phyloP scores from a whole-genome alignment of 495 filamentous ascomycete genomes.

The Astrothelium macrocarpum region DNA sequence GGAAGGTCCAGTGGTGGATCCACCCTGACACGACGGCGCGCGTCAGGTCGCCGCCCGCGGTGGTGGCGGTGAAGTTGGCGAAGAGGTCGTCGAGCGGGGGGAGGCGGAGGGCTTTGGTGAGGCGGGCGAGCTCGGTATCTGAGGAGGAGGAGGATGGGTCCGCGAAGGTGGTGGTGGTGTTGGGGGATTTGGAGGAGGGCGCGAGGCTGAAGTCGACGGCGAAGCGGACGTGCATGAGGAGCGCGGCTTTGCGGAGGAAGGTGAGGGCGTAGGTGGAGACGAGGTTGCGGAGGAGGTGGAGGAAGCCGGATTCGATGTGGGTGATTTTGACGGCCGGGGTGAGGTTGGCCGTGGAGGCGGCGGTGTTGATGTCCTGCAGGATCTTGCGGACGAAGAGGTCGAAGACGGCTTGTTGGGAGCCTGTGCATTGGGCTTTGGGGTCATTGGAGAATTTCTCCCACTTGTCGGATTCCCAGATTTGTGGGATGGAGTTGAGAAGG shows the following conservation, averaged over 20 bases:
- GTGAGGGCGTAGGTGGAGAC: slow-evolving; percentile 74
- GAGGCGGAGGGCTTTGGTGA: slow-evolving; percentile 63
- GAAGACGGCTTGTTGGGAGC: slow-evolving; percentile 1
- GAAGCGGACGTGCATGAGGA: slow-evolving; percentile 79
- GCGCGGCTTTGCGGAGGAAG: slow-evolving; percentile 76
- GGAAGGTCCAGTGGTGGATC: slow-evolving; percentile 53
- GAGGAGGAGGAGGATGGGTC: too few relatives aligned
- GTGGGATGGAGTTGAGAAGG: neutral
- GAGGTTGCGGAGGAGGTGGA: slow-evolving; percentile 42
- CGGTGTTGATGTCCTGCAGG: neutral
- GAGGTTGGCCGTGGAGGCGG: neutral
- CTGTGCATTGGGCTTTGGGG: neutral
- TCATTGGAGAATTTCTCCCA: slow-evolving; percentile 3
- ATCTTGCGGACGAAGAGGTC: neutral
- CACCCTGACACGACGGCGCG: slow-evolving; percentile 61
- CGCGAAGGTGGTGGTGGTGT: too few relatives aligned
- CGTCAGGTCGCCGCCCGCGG: slow-evolving; percentile 25
- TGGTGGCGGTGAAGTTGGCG: slow-evolving; percentile 30
- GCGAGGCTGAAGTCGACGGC: slow-evolving; percentile 79
- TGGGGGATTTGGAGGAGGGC: slow-evolving; percentile 39
- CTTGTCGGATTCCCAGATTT: slow-evolving; percentile 3
- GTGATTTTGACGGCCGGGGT: neutral
- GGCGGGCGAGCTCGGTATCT: slow-evolving; percentile 68
- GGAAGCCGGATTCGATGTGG: neutral
- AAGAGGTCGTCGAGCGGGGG: slow-evolving; percentile 76